Percentiles rank a stretch among this genome's conserved stretches.
phyloP scores from a whole-genome alignment of 2,329 filamentous ascomycete species.

The Ceratocystis alfenasii region DNA sequence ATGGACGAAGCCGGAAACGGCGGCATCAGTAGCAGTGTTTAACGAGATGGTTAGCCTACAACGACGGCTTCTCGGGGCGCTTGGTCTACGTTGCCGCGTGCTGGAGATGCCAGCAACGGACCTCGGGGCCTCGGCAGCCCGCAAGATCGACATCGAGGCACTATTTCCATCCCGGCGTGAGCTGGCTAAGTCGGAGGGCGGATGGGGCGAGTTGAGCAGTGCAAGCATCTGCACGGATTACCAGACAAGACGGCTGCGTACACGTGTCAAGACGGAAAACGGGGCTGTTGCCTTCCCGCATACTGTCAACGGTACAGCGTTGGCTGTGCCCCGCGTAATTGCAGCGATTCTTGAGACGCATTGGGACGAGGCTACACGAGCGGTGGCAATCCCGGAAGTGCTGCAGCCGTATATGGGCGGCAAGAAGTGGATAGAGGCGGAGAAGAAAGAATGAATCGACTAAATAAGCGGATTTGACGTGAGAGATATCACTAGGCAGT shows the following conservation, averaged over 20 bases:
- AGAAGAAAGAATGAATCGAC: background rate
- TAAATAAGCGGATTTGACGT: too few species aligned
- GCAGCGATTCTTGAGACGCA: conserved; percentile 84
- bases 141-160: conserved; percentile 89
- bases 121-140: conserved; percentile 72
- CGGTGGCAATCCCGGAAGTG: conserved; percentile 65
- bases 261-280: conserved; percentile 60
- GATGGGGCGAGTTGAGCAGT: conserved; percentile 89
- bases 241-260: conserved; percentile 71
- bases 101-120: conserved; percentile 86
- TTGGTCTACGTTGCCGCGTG: conserved; percentile 75
- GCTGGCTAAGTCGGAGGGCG: conserved; percentile 38
- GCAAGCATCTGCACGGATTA: conserved; percentile 91
- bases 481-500: too few species aligned
- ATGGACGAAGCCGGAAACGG: conserved; percentile 57
- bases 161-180: conserved; percentile 72
- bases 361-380: conserved; percentile 59
- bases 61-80: conserved; percentile 62
- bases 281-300: conserved; percentile 62
- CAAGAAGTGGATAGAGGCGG: conserved; percentile 47
- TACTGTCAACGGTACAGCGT: conserved; percentile 86
- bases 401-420: conserved; percentile 78
- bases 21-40: conserved; percentile 49
- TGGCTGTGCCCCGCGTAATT: conserved; percentile 80
- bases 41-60: conserved; percentile 80